Conservation (phyloP, 1,139 yeast species). For the Kluyveromyces sp. region DNA sequence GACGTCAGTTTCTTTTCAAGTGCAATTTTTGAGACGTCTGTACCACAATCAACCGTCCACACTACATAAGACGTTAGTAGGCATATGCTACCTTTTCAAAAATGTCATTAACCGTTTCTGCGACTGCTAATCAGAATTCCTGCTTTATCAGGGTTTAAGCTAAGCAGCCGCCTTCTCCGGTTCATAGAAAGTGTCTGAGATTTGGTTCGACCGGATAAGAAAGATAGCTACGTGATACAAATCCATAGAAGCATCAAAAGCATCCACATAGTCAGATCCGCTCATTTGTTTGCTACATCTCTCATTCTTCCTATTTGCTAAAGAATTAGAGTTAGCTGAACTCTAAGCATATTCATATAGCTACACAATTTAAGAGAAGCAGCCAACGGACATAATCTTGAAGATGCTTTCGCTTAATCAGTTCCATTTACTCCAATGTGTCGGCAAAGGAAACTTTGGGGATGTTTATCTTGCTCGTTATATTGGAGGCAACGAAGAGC, state of each 20-base stretch:
- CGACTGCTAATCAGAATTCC: too few relatives aligned
- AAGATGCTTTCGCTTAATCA: conserved; percentile 11
- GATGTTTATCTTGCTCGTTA: conserved; percentile 62
- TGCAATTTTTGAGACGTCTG: too few relatives aligned
- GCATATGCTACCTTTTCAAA: too few relatives aligned
- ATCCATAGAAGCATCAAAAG: background rate
- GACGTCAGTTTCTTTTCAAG: background rate
- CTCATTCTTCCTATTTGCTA: background rate
- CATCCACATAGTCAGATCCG: background rate
- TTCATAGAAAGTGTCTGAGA: too few relatives aligned
- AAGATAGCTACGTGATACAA: background rate
- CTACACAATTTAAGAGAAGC: background rate
- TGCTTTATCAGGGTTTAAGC: too few relatives aligned
- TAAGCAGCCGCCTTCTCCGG: too few relatives aligned
- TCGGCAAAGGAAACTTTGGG: conserved; percentile 83
- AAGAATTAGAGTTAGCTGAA: background rate
- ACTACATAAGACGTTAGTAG: background rate
- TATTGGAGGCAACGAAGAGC: conserved; percentile 8
- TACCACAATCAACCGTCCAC: background rate
- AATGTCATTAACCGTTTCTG: too few relatives aligned
- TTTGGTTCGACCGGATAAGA: too few relatives aligned
- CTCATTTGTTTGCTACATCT: background rate
- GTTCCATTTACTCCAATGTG: conserved; percentile 41
- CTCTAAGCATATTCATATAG: background rate
- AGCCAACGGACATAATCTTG: background rate